phyloP scores from a whole-genome alignment of 1,284 basidiomycete genomes.

The Irpex sp. region DNA sequence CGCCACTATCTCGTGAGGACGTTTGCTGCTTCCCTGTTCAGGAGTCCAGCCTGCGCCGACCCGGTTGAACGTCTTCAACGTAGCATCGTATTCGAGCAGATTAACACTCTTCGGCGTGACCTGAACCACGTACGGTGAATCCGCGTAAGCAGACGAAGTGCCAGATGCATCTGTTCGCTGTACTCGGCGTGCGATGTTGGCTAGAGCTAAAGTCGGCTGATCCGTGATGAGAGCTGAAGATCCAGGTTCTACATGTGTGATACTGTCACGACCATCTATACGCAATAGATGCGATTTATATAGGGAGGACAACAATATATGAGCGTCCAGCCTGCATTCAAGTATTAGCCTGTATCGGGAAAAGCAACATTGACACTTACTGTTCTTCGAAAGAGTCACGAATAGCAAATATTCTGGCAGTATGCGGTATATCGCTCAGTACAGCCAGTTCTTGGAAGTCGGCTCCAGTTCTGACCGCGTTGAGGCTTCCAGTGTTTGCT shows the following conservation, averaged over 20 bases:
- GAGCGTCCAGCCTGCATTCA: constrained; percentile 39
- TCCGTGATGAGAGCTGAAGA: constrained; percentile 39
- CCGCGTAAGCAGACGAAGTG: constrained; percentile 34
- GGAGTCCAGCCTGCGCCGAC: constrained; percentile 30
- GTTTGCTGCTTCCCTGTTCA: constrained; percentile 23
- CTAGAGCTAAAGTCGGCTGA: constrained; percentile 60
- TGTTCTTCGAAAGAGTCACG: constrained; percentile 40
- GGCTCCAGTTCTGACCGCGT: constrained; percentile 82
- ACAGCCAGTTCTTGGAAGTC: constrained; percentile 67
- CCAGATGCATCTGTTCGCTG: constrained; percentile 11
- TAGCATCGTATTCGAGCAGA: constrained; percentile 48
- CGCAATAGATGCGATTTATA: constrained; percentile 47
- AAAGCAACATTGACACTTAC: constrained; percentile 33
- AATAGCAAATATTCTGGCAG: constrained; percentile 64
- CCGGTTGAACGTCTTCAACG: constrained; percentile 27
- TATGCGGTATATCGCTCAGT: constrained; percentile 54
- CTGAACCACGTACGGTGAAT: constrained; percentile 61
- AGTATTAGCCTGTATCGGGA: background rate
- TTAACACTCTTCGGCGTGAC: constrained; percentile 55
- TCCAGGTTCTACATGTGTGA: constrained; percentile 34
- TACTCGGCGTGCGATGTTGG: constrained; percentile 43
- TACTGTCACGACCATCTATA: constrained; percentile 34
- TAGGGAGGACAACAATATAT: constrained; percentile 55
- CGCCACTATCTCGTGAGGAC: constrained; percentile 51
- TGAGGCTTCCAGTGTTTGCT: constrained; percentile 74